Conservation (phyloP, 257 asterid genomes). For the Nyctanthes arbortristis region DNA sequence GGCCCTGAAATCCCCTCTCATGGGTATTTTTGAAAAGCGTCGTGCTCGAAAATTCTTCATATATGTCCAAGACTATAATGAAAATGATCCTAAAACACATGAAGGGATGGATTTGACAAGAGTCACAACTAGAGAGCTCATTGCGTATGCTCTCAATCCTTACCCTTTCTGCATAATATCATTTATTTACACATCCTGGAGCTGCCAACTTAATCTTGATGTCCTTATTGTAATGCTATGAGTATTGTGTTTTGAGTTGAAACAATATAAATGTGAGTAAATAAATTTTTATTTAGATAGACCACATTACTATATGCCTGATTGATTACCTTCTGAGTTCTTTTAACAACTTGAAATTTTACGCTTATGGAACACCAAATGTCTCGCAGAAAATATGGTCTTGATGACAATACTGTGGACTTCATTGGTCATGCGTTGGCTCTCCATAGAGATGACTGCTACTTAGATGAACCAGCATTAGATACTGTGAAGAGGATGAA, state of each 20-base stretch:
- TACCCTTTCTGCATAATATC: conserved; percentile 19
- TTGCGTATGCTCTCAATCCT: conserved; percentile 53
- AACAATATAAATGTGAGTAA: not conserved
- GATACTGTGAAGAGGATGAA: conserved; percentile 92
- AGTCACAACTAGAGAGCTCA: conserved; percentile 81
- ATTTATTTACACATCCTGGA: not conserved
- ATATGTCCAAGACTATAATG: conserved; percentile 87
- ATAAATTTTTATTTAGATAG: not conserved
- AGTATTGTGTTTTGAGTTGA: not conserved
- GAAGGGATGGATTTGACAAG: conserved; percentile 92
- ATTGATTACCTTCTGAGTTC: not conserved
- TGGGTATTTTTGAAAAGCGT: conserved; percentile 97
- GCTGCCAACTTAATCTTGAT: not conserved
- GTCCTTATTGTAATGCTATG: not conserved
- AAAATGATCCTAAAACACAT: conserved; percentile 78
- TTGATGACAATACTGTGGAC: conserved; percentile 91
- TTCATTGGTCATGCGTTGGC: conserved; percentile 91
- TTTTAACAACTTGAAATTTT: not conserved
- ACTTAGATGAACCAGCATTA: conserved; percentile 82
- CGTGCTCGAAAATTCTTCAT: conserved; percentile 95
- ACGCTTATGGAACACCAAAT: not conserved
- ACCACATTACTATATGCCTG: not conserved
- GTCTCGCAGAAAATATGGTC: conserved; percentile 77
- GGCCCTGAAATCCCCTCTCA: conserved; percentile 94
- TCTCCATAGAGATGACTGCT: conserved; percentile 85